A percentile compares a stretch with the other conserved stretches of the same genome.
phyloP scores from a whole-genome alignment of 768 basidiomycete genomes.

The Mycena indigotica region DNA sequence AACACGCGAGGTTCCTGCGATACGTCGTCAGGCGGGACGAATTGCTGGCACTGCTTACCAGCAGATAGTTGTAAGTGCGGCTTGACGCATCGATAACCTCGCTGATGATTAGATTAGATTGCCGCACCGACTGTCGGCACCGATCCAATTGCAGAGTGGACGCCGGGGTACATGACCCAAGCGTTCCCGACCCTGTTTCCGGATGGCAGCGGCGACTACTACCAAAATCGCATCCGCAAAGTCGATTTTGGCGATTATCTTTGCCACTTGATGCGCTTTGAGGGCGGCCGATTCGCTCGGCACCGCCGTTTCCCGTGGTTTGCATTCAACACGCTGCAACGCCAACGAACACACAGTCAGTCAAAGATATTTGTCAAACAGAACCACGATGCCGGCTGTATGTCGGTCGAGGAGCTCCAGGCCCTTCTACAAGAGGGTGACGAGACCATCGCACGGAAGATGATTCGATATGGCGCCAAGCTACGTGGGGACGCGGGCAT shows the following conservation, averaged over 20 bases:
- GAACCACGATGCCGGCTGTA: conserved; percentile 7
- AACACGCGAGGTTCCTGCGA: no score
- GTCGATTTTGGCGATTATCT: conserved; percentile 8
- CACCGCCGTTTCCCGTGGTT: conserved; percentile 19
- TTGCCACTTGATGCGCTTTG: conserved; percentile 12
- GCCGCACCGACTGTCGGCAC: background rate
- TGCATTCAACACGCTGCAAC: conserved; percentile 19
- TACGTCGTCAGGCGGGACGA: no score
- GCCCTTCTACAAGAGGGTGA: conserved; percentile 9
- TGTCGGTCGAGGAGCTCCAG: conserved; percentile 8
- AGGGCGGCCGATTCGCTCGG: conserved; percentile 14
- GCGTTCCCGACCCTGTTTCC: conserved; percentile 19
- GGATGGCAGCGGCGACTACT: conserved; percentile 11
- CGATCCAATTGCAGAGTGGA: conserved; percentile 10
- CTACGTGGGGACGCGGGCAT: background rate
- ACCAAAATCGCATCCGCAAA: conserved; percentile 2
- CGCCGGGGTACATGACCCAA: conserved; percentile 13
- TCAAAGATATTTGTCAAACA: conserved; percentile 11
- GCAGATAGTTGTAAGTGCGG: no score
- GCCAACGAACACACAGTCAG: conserved; percentile 4
- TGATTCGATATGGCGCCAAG: background rate
- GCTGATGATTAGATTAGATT: background rate
- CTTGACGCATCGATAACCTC: no score
- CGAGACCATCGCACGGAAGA: no score
- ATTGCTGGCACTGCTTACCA: no score